Conservation (phyloP, 495 filamentous ascomycete genomes). For the Penicillium silybi region DNA sequence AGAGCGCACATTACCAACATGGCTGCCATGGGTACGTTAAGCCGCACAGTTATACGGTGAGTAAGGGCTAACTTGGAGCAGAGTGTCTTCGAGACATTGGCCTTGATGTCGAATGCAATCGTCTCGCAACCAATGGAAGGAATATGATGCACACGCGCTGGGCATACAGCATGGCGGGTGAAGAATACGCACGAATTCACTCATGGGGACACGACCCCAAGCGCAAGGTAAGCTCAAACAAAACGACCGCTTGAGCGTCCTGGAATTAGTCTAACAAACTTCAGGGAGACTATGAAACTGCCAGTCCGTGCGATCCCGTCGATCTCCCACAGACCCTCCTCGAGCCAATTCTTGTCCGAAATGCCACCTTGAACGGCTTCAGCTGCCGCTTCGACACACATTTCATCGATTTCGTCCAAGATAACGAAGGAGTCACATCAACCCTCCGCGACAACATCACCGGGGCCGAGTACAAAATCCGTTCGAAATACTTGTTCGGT, state of each 20-base stretch:
- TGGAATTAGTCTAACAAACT: neutral
- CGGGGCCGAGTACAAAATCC: slow-evolving; percentile 35
- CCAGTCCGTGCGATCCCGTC: slow-evolving; percentile 44
- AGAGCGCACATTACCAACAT: slow-evolving; percentile 55
- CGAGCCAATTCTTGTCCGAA: slow-evolving; percentile 48
- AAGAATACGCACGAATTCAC: slow-evolving; percentile 50
- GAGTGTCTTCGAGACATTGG: slow-evolving; percentile 57
- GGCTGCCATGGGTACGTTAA: slow-evolving; percentile 36
- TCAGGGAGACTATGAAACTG: slow-evolving; percentile 50
- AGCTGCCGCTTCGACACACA: slow-evolving; percentile 39
- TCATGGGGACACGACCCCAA: slow-evolving; percentile 50
- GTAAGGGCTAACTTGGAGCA: slow-evolving; percentile 14
- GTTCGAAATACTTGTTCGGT: slow-evolving; percentile 54
- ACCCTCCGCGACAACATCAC: slow-evolving; percentile 41
- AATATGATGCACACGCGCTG: slow-evolving; percentile 50
- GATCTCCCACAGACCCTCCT: slow-evolving; percentile 50
- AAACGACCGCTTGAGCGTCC: neutral
- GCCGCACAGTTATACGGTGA: neutral
- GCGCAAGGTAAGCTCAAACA: slow-evolving; percentile 24
- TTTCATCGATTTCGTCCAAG: slow-evolving; percentile 30
- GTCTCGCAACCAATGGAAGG: slow-evolving; percentile 32
- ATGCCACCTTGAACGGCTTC: slow-evolving; percentile 41
- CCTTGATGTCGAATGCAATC: slow-evolving; percentile 41
- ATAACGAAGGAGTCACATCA: slow-evolving; percentile 28
- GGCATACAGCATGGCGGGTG: slow-evolving; percentile 51